These are phyloP conservation scores for Brassica nigra DNA, from an alignment of 345 rosid species.

Conservation along the genomic window DNA sequence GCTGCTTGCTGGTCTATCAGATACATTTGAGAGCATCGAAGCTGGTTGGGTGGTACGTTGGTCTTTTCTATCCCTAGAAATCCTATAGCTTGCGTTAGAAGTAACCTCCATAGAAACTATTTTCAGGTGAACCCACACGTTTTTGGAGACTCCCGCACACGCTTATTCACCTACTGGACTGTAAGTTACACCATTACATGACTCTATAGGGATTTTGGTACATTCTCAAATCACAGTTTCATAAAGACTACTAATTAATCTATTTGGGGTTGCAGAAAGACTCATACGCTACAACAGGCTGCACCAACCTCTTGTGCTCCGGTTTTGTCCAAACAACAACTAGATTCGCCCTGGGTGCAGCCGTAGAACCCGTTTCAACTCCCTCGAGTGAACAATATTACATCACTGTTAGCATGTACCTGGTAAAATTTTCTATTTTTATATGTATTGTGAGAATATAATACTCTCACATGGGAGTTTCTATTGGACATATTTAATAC, in stretches of 20 bases:
- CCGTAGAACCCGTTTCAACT: conserved; percentile 22
- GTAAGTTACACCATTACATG: conserved; percentile 32
- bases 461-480: too few relatives aligned
- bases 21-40: conserved; percentile 45
- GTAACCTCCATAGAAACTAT: not conserved
- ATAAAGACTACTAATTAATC: not conserved
- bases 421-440: conserved; percentile 34
- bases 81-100: not conserved
- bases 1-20: conserved; percentile 41
- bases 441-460: not conserved
- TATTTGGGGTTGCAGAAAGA: conserved; percentile 35
- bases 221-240: not conserved
- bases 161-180: conserved; percentile 41
- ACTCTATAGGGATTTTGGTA: not conserved
- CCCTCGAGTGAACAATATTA: conserved; percentile 22
- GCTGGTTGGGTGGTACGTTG: conserved; percentile 52
- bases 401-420: conserved; percentile 14
- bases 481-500: too few relatives aligned
- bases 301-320: conserved; percentile 48
- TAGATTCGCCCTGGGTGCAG: conserved; percentile 36
- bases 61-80: not conserved
- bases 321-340: conserved; percentile 56
- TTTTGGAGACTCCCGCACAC: conserved; percentile 40
- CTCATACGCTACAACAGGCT: conserved; percentile 38
- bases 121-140: conserved; percentile 38